A percentile compares a stretch with the other conserved stretches of the same genome.
These are phyloP conservation scores for Acacia acuminata DNA, from an alignment of 306 rosid species.

Conservation along the genomic window DNA sequence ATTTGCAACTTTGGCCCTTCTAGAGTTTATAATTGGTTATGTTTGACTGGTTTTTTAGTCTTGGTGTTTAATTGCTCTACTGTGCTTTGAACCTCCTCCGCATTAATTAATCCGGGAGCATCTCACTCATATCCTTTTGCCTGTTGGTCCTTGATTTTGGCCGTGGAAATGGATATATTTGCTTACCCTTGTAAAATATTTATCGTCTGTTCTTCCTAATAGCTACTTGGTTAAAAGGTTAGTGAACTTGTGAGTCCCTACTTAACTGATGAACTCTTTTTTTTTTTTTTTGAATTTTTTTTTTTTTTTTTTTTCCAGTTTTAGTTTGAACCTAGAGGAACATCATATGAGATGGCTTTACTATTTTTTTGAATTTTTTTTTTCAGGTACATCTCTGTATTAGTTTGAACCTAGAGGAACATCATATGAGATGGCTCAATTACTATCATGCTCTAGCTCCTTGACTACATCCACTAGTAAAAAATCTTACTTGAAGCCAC, in stretches of 20 bases:
- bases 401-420: constrained; percentile 13
- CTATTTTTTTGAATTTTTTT: too few species aligned
- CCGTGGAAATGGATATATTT: not conserved
- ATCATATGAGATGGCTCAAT: constrained; percentile 62
- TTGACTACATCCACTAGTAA: constrained; percentile 52
- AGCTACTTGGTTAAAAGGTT: not conserved
- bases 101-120: not conserved
- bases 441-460: constrained; percentile 75
- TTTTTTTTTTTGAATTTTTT: too few species aligned
- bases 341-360: too few species aligned
- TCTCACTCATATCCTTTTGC: not conserved
- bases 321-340: too few species aligned
- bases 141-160: not conserved
- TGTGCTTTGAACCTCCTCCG: not conserved
- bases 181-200: constrained; percentile 1
- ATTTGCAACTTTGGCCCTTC: not conserved
- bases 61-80: not conserved
- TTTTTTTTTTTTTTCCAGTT: too few species aligned
- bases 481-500: constrained; percentile 50
- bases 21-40: not conserved
- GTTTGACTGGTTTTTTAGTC: not conserved
- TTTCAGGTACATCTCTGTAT: constrained; percentile 36
- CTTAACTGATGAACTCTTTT: not conserved
- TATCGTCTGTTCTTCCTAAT: not conserved
- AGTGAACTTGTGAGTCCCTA: not conserved